Percentiles rank a stretch among this genome's conserved stretches.
phyloP scores from a whole-genome alignment of 2,329 filamentous ascomycete species.

The Sporothrix curviconia region DNA sequence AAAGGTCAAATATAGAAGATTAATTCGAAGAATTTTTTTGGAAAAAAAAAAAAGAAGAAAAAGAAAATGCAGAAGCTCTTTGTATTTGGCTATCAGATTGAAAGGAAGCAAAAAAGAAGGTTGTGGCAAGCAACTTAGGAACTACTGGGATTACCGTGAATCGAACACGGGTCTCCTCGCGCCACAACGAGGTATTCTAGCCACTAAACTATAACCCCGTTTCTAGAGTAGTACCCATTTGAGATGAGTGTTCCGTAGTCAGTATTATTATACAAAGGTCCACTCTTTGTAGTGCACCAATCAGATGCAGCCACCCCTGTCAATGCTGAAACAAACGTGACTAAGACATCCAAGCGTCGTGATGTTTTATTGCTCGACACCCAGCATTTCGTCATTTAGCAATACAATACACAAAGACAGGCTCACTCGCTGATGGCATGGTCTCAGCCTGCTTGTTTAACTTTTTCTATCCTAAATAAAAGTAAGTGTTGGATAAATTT shows the following conservation, averaged over 20 bases:
- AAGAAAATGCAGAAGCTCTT: neutral
- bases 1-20: neutral
- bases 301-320: neutral
- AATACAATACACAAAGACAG: too few relatives aligned
- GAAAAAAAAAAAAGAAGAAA: neutral
- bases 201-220: constrained; percentile 21
- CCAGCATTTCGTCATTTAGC: too few relatives aligned
- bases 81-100: neutral
- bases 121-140: constrained; percentile 5
- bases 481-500: too few relatives aligned
- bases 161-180: constrained; percentile 22
- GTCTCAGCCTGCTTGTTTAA: too few relatives aligned
- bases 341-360: neutral
- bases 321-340: neutral
- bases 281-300: neutral
- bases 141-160: constrained; percentile 20
- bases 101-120: neutral
- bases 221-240: constrained; percentile 12
- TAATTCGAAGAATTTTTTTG: neutral
- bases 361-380: too few relatives aligned
- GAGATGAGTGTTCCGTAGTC: neutral
- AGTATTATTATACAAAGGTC: neutral
- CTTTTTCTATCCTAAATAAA: too few relatives aligned
- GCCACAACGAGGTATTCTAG: constrained; percentile 21
- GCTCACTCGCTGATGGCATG: too few relatives aligned